Conservation (phyloP, 192 early-diverging fungal genomes). For the Umbelopsis sp. region DNA sequence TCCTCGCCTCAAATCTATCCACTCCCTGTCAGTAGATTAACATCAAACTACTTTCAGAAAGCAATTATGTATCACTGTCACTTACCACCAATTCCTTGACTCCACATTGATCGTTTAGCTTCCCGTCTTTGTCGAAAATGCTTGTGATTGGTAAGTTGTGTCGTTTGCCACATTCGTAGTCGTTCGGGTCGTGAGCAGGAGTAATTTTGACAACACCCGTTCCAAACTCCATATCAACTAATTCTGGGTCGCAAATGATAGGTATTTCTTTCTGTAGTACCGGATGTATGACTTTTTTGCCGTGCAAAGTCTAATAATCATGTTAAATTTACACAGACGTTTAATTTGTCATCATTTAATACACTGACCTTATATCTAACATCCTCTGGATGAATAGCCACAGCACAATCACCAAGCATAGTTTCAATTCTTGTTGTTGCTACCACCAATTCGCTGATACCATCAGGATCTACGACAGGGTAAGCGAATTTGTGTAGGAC, state of each 20-base stretch:
- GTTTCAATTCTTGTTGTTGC: conserved; percentile 98
- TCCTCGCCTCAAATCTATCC: conserved; percentile 84
- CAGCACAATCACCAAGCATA: conserved; percentile 95
- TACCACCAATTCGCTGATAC: conserved; percentile 74
- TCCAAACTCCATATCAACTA: conserved; percentile 91
- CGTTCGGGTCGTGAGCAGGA: conserved; percentile 93
- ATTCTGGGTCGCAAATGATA: conserved; percentile 79
- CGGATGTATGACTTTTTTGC: conserved; percentile 81
- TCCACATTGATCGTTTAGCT: conserved; percentile 77
- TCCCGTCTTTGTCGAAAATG: conserved; percentile 87
- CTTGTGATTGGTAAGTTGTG: conserved; percentile 79
- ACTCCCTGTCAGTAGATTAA: conserved; percentile 55
- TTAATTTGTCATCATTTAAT: background rate
- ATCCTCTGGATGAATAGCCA: conserved; percentile 92
- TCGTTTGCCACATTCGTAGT: conserved; percentile 86
- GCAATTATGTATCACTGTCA: background rate
- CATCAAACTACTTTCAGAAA: background rate
- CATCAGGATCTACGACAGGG: conserved; percentile 65
- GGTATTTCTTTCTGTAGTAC: conserved; percentile 77
- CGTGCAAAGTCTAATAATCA: conserved; percentile 47
- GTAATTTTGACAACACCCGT: conserved; percentile 97
- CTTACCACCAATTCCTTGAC: conserved; percentile 50
- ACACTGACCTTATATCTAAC: conserved; percentile 70
- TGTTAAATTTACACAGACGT: background rate
- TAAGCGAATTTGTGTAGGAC: conserved; percentile 91